phyloP scores from a whole-genome alignment of 2,329 filamentous ascomycete genomes.

The Cercospora janseana region DNA sequence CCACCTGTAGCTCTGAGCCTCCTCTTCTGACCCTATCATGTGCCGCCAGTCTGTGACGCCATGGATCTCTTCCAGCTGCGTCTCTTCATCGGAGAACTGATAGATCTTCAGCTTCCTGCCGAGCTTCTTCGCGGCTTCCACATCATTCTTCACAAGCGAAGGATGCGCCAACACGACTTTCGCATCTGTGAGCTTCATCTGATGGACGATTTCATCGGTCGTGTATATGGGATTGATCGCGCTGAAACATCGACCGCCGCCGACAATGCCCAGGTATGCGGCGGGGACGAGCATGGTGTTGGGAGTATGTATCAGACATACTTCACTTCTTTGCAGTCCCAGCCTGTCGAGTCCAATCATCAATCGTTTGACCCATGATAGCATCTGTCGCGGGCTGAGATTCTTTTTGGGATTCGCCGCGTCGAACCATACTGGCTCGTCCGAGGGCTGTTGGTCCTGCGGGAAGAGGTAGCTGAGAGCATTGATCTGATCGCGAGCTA shows the following conservation, averaged over 20 bases:
- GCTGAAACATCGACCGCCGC: slow-evolving; percentile 54
- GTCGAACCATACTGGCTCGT: slow-evolving; percentile 56
- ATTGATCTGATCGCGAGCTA: slow-evolving; percentile 41
- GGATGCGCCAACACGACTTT: slow-evolving; percentile 49
- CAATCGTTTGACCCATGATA: slow-evolving; percentile 55
- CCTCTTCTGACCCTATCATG: slow-evolving; percentile 33
- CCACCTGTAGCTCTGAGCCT: slow-evolving; percentile 52
- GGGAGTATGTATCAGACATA: slow-evolving; percentile 54
- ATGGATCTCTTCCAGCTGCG: slow-evolving; percentile 42
- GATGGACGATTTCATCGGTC: slow-evolving; percentile 51
- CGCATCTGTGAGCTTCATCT: slow-evolving; percentile 45
- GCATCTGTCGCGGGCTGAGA: slow-evolving; percentile 49
- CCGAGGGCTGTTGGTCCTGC: slow-evolving; percentile 36
- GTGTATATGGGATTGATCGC: slow-evolving; percentile 55
- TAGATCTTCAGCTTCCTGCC: slow-evolving; percentile 51
- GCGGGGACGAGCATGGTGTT: slow-evolving; percentile 58
- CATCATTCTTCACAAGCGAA: slow-evolving; percentile 48
- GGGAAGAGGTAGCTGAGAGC: slow-evolving; percentile 43
- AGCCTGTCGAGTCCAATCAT: slow-evolving; percentile 49
- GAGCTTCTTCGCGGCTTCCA: slow-evolving; percentile 52
- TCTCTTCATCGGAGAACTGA: slow-evolving; percentile 28
- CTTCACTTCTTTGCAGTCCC: slow-evolving; percentile 50
- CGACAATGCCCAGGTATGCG: slow-evolving; percentile 55
- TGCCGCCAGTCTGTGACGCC: slow-evolving; percentile 39
- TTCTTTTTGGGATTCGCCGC: slow-evolving; percentile 47